Evolutionary conservation across 2,329 filamentous ascomycete species (phyloP), one percentile per base, ranked within the genome.

Genomic region (Penicillium corylophilum): DNA sequence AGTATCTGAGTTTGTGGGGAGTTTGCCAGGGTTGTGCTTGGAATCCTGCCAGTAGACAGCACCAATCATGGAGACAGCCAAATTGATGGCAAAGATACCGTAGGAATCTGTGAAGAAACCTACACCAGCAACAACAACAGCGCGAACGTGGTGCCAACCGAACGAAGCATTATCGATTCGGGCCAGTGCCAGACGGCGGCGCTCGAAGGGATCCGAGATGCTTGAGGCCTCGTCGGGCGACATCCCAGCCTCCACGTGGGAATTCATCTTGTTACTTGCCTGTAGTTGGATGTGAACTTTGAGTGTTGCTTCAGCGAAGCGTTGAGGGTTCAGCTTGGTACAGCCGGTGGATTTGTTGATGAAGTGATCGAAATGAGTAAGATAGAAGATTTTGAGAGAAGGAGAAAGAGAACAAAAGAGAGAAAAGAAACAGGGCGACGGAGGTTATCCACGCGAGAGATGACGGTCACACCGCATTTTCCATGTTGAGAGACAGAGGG

Each of bases 91-190:
- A 71, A 94, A 94, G 75, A 91, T 89, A 66, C 88, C 86, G 73
- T 92, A 93, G 12, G 88, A 88, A 68, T 93, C 90, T 15, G 89
- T 93, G 74, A 94, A 94, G 82, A 95, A 94, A 62, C 89, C 90
- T 55, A 93, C 87, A 63, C 90, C 89, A 26, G 89, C 89, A 22
- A 93, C 89, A 8, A 89, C 74, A 48, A 89, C 82, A 51, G 89
- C 87, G 36, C 89, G 82, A 52, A 92, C 82, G 66, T 94, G 89
- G 68, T 91, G 90, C 88, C 89, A 93, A 65, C 89, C 87, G 55
- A 93, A 92, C 3, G 85, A 85, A 9, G 88, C 88, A 74, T 87
- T 87, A 76, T 93, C 89, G 61, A 93, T 87, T 16, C 92, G 87
- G 33, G 88, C 87, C 46, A 94, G 85, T 38, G 89, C 89, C 28